Evolutionary conservation across 2,329 filamentous ascomycete species (phyloP), one percentile per base, ranked within the genome.

Genomic region (Pseudogymnoascus destructans): DNA sequence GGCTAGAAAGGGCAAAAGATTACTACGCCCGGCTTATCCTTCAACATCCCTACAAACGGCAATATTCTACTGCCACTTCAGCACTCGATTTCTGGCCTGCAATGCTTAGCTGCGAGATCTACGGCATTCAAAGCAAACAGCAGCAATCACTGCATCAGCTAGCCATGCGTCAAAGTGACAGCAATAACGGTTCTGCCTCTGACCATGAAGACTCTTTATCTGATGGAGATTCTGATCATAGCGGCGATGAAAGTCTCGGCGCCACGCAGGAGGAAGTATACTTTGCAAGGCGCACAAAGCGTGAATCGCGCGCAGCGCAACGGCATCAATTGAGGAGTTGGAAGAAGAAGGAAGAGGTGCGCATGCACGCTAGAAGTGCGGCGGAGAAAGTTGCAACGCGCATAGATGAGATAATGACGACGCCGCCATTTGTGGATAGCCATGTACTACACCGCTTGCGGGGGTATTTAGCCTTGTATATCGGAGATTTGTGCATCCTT

Each of bases 1-100:
- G 79, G 2, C 79, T 86, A 61, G 73, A 77, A 59, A 73, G 76
- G 54, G 82, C 80, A 9, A 79, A 77, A 61, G 73, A 79, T 3
- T 95, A 92, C 71, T 90, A 93, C 67, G 85, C 92, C 63, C 79
- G 79, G 25, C 75, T 96, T 60, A 86, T 92, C 56, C 77, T 89
- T 63, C 85, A 89, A 67, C 79, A 91, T 70, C 85, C 89, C 5
- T 84, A 86, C 74, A 68, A 65, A 36, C 80, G 84, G 64, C 76
- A 80, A 65, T 75, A 75, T 60, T 75, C 77, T 4, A 72, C 80
- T 56, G 72, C 84, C 40, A 86, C 81, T 63, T 56, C 54, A 10
- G 82, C 87, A 9, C 68, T 87, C 35, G 83, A 89, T 61, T 95
- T 96, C 69, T 91, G 89, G 72, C 84, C 87, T 11, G 86, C 86